phyloP scores from a whole-genome alignment of 2,329 filamentous ascomycete genomes.

The Hypoxylon sp. region DNA sequence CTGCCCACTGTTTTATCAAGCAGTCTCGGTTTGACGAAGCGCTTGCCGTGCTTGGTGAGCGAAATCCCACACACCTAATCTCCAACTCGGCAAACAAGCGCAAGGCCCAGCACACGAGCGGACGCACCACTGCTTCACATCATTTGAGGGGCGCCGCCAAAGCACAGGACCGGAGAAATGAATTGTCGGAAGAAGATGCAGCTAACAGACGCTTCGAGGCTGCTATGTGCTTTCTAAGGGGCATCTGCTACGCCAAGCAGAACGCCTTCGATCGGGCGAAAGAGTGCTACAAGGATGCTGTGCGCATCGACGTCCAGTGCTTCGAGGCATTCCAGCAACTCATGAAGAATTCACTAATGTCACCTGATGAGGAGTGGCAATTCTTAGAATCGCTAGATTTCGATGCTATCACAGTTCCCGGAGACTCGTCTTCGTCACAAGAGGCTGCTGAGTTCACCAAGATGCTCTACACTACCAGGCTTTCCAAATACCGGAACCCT shows the following conservation, averaged over 20 bases:
- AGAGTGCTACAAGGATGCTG: conserved; percentile 98
- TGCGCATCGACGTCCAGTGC: conserved; percentile 96
- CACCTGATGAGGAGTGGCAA: conserved; percentile 88
- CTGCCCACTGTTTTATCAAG: conserved; percentile 94
- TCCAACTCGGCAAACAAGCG: conserved; percentile 73
- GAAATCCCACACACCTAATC: conserved; percentile 92
- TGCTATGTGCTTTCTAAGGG: conserved; percentile 95
- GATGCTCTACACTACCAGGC: conserved; percentile 94
- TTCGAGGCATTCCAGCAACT: conserved; percentile 98
- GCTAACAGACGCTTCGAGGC: conserved; percentile 90
- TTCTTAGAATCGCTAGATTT: conserved; percentile 93
- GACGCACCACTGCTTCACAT: conserved; percentile 44
- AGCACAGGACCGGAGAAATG: conserved; percentile 51
- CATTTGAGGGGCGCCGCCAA: conserved; percentile 46
- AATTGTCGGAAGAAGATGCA: conserved; percentile 73
- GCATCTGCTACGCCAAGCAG: conserved; percentile 95
- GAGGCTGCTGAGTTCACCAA: conserved; percentile 95
- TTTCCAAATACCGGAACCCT: conserved; percentile 95
- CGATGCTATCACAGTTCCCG: conserved; percentile 79
- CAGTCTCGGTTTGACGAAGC: conserved; percentile 93
- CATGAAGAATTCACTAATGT: conserved; percentile 95
- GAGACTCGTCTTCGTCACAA: conserved; percentile 78
- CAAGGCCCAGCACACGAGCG: conserved; percentile 76
- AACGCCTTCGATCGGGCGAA: conserved; percentile 98
- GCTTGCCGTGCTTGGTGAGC: conserved; percentile 86